Evolutionary conservation across 2,329 filamentous ascomycete species (phyloP), one percentile per base, ranked within the genome.

Genomic region (Aspergillus sp.): DNA sequence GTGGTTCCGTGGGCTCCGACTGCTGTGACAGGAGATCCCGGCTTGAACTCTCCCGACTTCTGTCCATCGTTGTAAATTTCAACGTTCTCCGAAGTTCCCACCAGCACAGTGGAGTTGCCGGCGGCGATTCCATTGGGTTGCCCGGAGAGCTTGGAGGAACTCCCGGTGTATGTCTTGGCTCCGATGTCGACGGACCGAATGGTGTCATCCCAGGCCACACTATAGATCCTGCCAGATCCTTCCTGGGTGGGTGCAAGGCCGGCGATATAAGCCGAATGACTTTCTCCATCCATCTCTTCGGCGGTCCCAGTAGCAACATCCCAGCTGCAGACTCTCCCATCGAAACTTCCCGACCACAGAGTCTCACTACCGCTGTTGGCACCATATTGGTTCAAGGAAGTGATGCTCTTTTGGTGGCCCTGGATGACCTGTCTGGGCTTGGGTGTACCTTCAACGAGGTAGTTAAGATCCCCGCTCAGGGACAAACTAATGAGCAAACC

Each of bases 191-290:
- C 77, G 39, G 80, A 84, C 52, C 89, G 84, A 33, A 97, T 74
- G 1, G 84, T 88, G 65, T 98, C 93, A 62, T 98, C 93, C 93
- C 91, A 98, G 52, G 84, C 90, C 45, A 91, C 86, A 59, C 84
- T 91, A 70, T 87, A 90, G n/a, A 88, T 80, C 54, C 81, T 78
- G 32, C 81, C 68, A 41, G 61, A 57, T 5, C 65, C 78, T 44
- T 70, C 63, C 2, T 73, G 63, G 5, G 73, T 73, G 1, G 80
- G 72, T 2, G 83, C 73, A 53, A 98, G 83, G 43, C 86, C 86
- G 3, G 83, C 81, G 44, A 97, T 81, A 65, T 94, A 90, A 65
- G 91, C 94, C 5, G 85, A 85, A 67, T 96, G 93, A 3, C 80
- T 74, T 54, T 88, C 81, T 29, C 93, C 91, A 52, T 93, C 86